phyloP scores from a whole-genome alignment of 1,284 basidiomycete species.

The Cutaneotrichosporon dermatis region DNA sequence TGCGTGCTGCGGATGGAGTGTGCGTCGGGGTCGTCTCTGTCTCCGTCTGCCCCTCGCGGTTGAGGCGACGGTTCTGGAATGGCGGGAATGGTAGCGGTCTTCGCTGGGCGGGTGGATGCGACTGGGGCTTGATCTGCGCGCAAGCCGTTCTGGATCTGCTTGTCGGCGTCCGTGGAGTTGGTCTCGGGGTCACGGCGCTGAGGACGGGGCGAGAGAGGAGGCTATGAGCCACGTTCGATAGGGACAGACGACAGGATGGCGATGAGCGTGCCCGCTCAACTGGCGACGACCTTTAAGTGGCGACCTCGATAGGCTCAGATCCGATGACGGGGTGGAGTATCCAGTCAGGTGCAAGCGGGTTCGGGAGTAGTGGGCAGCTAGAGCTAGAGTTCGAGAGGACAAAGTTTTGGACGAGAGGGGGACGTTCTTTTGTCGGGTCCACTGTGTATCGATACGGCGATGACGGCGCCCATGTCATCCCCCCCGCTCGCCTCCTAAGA shows the following conservation, averaged over 20 bases:
- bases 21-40: neutral
- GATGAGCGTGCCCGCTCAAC: neutral
- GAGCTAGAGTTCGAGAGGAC: no score
- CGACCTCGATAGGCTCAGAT: neutral
- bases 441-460: no score
- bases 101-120: neutral
- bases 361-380: no score
- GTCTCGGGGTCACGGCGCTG: slow-evolving; percentile 36
- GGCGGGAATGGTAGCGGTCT: no score
- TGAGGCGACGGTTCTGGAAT: no score
- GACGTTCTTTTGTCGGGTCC: no score
- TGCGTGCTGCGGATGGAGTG: neutral
- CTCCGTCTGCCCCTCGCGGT: no score
- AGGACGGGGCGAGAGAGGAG: slow-evolving; percentile 45
- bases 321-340: no score
- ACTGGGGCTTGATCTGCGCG: neutral
- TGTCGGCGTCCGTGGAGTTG: slow-evolving; percentile 4
- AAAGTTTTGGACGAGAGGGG: no score
- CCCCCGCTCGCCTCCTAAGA: no score
- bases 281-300: neutral
- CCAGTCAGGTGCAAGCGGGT: no score
- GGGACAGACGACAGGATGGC: slow-evolving; percentile 14
- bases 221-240: slow-evolving; percentile 44
- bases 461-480: no score
- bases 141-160: slow-evolving; percentile 1